These are phyloP conservation scores for Linaria vulgaris DNA, from an alignment of 257 asterid genomes.

Conservation along the genomic window DNA sequence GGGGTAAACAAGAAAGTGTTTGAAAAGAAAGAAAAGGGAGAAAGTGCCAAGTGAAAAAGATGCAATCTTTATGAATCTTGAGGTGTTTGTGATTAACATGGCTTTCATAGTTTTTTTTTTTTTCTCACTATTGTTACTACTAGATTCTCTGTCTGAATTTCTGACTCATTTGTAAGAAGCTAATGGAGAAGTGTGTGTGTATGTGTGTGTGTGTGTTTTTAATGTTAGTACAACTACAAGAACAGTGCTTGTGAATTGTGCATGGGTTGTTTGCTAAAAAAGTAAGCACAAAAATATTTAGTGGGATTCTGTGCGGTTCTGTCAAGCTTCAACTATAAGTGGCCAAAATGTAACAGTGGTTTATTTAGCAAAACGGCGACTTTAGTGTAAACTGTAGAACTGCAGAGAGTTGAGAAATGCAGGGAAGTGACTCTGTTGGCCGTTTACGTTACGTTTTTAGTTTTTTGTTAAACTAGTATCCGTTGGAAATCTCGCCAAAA, in stretches of 20 bases:
- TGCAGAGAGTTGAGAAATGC: constrained; percentile 19
- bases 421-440: constrained; percentile 4
- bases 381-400: constrained; percentile 7
- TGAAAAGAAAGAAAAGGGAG: constrained; percentile 40
- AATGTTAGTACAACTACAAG: constrained; percentile 9
- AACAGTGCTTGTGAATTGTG: constrained; percentile 27
- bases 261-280: constrained; percentile 26
- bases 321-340: constrained; percentile 24
- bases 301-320: constrained; percentile 18
- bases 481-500: constrained; percentile 9
- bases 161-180: neutral
- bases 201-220: constrained; percentile 3
- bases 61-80: constrained; percentile 37
- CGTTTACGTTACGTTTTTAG: constrained; percentile 45
- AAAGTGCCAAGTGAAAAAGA: constrained; percentile 40
- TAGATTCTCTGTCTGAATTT: neutral
- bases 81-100: constrained; percentile 23
- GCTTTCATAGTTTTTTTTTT: constrained; percentile 24
- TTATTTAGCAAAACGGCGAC: neutral
- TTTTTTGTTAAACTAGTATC: constrained; percentile 6
- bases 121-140: neutral
- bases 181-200: neutral
- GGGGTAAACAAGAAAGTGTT: constrained; percentile 29
- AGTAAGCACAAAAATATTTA: neutral
- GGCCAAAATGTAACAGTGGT: neutral